Evolutionary conservation across 495 filamentous ascomycete genomes (phyloP), one percentile per base, ranked within the genome.

Genomic region (Neurospora sp.): DNA sequence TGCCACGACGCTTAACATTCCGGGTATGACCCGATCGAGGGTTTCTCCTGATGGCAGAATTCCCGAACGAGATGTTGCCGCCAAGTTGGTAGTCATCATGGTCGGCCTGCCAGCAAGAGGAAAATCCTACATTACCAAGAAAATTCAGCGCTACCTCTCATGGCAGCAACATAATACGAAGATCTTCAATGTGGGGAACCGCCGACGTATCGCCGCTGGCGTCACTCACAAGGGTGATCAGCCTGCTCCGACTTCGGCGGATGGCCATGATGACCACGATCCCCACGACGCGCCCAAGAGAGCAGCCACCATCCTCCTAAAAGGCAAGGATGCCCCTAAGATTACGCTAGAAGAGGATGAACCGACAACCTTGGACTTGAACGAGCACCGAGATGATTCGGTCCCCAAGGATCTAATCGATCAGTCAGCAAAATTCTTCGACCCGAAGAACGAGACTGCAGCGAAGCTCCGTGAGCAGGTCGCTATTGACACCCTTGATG

Each of bases 91-190:
- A 77, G 96, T 99, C 78, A 91, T 98, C 77, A 99, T 99, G 96
- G 96, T 99, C 69, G 96, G 96, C 73, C 86, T 99, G 70, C 96
- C 96, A 0, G 96, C 96, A 1, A 85, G 96, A 74, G 96, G 96
- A 71, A 99, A 99, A 83, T 97, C 94, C 72, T 99, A 99, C 82
- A 94, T 99, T 77, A 98, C 95, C 71, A 98, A 97, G 86, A 99
- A 99, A 85, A 86, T 99, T 66, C 92, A 94, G 34, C 89, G 96
- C 70, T 99, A 99, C 77, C 84, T 99, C 31, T 94, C 96, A 72
- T 99, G 96, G 96, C 90, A 97, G 70, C 96, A 99, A 76, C 96
- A 99, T 79, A 92, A 97, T 76, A 93, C 93, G 28, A 86, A 87
- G 76, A 98, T 99, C 74, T 99, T 99, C 88, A 99, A 99, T 75